Evolutionary conservation across 768 basidiomycete genomes (phyloP), one percentile per base, ranked within the genome.

Genomic region (Pisolithus orientalis): DNA sequence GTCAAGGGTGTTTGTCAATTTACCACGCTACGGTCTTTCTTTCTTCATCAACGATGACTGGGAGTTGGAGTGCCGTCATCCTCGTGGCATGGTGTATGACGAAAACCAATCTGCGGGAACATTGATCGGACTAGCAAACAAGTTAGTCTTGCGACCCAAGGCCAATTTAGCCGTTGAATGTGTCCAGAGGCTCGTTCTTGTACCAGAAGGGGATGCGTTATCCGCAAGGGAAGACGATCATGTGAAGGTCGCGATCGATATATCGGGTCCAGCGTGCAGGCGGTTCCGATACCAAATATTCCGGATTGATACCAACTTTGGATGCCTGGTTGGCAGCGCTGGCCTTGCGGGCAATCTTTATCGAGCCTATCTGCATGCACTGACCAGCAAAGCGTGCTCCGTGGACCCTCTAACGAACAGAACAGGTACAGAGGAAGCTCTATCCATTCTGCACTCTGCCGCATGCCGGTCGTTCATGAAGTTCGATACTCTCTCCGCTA

Each of bases 391-490:
- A 39, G 42, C 54, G 17, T 64, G 62, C 27, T 59, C 72, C 3
- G 64, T 68, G 1, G 78, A 79, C 56, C 74, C 75, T 0, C 60
- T 79, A 38, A 74, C 71, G 0, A 54, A 54, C 2, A 68, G 70
- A 14, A 75, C 72, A 0, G 78, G 78, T 9, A 65, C 67, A 3
- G 67, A 73, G 45, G 67, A 75, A 51, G 75, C 75, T 0, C 59
- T 77, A 21, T 51, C 55, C 39, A 64, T 70, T 44, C 58, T 76
- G 39, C 49, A 49, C 17, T 72, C 71, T 1, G 69, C 74, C 6
- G 55, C 59, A 14, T 69, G 61, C 34, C 62, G 58, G 37, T 75
- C 77, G 2, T 75, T 76, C 49, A 67, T 72, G 62, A 56, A 51
- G 29, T 60, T 73, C 11, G 56, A 56, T 6, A 3, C 38, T 4